Evolutionary conservation across 2,329 filamentous ascomycete genomes (phyloP).

Genomic region (Thielaviopsis ethacetica): DNA sequence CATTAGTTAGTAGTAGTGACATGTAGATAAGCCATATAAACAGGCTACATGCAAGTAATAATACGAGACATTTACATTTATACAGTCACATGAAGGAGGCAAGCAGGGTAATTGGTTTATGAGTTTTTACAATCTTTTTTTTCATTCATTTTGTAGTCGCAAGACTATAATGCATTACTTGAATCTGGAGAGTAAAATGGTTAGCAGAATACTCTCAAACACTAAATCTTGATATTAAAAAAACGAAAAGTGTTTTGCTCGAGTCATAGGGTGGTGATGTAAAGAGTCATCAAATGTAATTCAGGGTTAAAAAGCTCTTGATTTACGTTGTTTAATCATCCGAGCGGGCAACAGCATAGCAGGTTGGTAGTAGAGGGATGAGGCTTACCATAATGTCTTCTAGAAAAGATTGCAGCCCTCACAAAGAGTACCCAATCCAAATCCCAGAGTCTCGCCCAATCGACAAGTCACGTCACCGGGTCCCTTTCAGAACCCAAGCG

Average conservation of each 20-base stretch:
- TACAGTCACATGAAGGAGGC: neutral
- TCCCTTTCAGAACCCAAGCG: constrained; percentile 2
- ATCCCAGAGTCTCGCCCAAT: neutral
- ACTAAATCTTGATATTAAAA: neutral
- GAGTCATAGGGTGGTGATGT: constrained; percentile 44
- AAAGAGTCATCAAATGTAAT: constrained; percentile 37
- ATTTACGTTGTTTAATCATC: constrained; percentile 38
- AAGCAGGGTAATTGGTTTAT: neutral
- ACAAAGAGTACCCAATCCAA: neutral
- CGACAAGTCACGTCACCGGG: neutral
- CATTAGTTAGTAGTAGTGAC: neutral
- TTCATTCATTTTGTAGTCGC: constrained; percentile 12
- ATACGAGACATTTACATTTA: too few relatives aligned
- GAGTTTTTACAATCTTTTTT: constrained; percentile 12
- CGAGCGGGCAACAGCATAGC: constrained; percentile 18
- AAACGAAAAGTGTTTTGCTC: neutral
- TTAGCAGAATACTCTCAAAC: constrained; percentile 4
- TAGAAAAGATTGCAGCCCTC: constrained; percentile 9
- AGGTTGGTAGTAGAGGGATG: constrained; percentile 1
- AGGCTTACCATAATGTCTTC: constrained; percentile 26
- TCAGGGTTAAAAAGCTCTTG: constrained; percentile 58
- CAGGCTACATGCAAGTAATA: neutral
- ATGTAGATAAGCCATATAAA: neutral
- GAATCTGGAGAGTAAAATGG: neutral
- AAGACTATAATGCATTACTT: constrained; percentile 1